These are phyloP conservation scores for Kandelia obovata DNA, from an alignment of 345 rosid genomes.

Conservation along the genomic window DNA sequence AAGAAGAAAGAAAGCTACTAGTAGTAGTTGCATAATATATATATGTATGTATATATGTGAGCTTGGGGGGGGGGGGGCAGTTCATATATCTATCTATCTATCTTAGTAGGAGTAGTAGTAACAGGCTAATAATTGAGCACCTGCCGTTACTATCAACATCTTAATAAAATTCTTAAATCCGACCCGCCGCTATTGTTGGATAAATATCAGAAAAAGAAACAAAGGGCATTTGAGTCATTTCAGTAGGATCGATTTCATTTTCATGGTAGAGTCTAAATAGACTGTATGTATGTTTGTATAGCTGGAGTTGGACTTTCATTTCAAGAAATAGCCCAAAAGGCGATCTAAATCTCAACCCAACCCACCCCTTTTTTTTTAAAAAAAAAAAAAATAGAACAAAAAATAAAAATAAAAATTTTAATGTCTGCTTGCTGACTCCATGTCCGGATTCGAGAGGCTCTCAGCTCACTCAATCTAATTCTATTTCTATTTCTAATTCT, in stretches of 20 bases:
- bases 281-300: too few species aligned
- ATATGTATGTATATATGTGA: too few species aligned
- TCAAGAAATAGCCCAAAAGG: slow-evolving; percentile 6
- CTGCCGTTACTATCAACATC: not conserved
- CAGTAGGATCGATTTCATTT: not conserved
- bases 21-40: too few species aligned
- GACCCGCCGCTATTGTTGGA: too few species aligned
- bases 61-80: too few species aligned
- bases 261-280: not conserved
- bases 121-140: too few species aligned
- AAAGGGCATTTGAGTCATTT: slow-evolving; percentile 29
- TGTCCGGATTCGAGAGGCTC: not conserved
- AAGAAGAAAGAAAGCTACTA: too few species aligned
- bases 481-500: not conserved
- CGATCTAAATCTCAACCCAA: slow-evolving; percentile 44
- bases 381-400: too few species aligned
- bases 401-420: too few species aligned
- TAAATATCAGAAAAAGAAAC: too few species aligned
- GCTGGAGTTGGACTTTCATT: slow-evolving; percentile 18
- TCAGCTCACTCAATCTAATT: not conserved
- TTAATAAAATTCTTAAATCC: not conserved
- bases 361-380: not conserved
- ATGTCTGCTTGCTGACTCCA: not conserved
- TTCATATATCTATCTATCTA: too few species aligned
- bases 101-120: too few species aligned